A percentile compares a stretch with the other conserved stretches of the same genome.
phyloP scores from a whole-genome alignment of 768 basidiomycete genomes.

The Psilocybe azurescens region DNA sequence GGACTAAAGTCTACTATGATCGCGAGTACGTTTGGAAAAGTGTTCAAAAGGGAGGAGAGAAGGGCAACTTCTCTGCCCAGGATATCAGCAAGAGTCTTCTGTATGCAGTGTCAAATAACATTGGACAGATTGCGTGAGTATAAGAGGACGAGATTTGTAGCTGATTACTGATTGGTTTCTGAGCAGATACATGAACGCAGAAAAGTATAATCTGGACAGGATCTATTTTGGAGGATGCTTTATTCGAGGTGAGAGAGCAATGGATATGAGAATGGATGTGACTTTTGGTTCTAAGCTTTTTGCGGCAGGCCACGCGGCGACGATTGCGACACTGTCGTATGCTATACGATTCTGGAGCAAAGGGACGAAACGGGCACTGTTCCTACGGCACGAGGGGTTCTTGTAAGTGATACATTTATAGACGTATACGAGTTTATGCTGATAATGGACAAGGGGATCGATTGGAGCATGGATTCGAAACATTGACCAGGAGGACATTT shows the following conservation, averaged over 20 bases:
- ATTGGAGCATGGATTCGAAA: conserved; percentile 99
- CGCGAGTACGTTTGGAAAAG: conserved; percentile 98
- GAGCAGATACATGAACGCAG: conserved; percentile 96
- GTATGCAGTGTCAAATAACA: conserved; percentile 98
- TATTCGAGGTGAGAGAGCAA: conserved; percentile 77
- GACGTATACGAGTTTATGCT: conserved; percentile 13
- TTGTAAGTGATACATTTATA: conserved; percentile 62
- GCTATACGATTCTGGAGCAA: conserved; percentile 99
- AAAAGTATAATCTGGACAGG: conserved; percentile 94
- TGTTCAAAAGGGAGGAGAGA: conserved; percentile 90
- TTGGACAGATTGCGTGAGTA: conserved; percentile 98
- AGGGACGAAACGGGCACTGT: conserved; percentile 94
- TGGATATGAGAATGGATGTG: neutral
- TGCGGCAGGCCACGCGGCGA: conserved; percentile 87
- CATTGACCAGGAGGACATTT: conserved; percentile 56
- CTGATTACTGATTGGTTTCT: conserved; percentile 7
- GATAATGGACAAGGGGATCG: conserved; percentile 63
- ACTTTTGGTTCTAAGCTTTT: conserved; percentile 15
- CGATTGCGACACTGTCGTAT: conserved; percentile 96
- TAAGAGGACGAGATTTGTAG: neutral
- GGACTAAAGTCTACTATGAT: conserved; percentile 98
- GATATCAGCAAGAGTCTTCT: conserved; percentile 95
- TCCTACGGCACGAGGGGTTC: conserved; percentile 98
- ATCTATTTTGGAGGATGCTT: conserved; percentile 99
- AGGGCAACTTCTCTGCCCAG: conserved; percentile 81